phyloP scores from a whole-genome alignment of 768 basidiomycete species.

The Sporobolomyces roseus region DNA sequence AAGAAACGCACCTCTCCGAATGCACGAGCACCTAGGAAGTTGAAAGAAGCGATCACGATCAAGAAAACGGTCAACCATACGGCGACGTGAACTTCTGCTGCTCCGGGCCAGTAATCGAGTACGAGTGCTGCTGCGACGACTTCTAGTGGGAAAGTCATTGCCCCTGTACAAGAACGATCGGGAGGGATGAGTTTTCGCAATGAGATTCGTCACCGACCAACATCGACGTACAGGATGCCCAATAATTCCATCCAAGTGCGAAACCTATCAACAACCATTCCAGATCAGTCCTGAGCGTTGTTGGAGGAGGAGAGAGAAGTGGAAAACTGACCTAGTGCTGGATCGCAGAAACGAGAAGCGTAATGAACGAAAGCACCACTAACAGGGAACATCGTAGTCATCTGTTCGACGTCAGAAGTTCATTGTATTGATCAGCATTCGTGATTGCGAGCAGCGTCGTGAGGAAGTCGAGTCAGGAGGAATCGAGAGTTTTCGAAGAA shows the following conservation, averaged over 20 bases:
- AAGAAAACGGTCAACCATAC: slow-evolving; percentile 40
- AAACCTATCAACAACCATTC: too few species aligned
- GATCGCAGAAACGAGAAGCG: slow-evolving; percentile 52
- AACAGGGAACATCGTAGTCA: slow-evolving; percentile 50
- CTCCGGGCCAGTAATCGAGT: slow-evolving; percentile 38
- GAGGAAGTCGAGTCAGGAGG: slow-evolving; percentile 35
- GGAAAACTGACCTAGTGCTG: slow-evolving; percentile 42
- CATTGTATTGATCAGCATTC: too few species aligned
- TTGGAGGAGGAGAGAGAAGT: too few species aligned
- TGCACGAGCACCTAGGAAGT: slow-evolving; percentile 39
- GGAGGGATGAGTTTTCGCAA: too few species aligned
- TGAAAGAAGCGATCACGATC: slow-evolving; percentile 35
- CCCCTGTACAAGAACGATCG: too few species aligned
- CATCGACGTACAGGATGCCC: too few species aligned
- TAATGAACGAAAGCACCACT: slow-evolving; percentile 53
- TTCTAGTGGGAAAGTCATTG: slow-evolving; percentile 16
- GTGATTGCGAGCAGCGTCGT: too few species aligned
- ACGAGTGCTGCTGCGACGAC: slow-evolving; percentile 40
- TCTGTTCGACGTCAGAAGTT: too few species aligned
- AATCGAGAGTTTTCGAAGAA: background rate
- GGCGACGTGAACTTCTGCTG: slow-evolving; percentile 21
- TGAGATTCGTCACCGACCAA: too few species aligned
- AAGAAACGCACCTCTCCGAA: slow-evolving; percentile 43
- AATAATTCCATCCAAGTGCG: slow-evolving; percentile 34
- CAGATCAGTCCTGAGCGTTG: too few species aligned